Evolutionary conservation across 345 rosid species (phyloP).

Genomic region (Lepidium sativum): DNA sequence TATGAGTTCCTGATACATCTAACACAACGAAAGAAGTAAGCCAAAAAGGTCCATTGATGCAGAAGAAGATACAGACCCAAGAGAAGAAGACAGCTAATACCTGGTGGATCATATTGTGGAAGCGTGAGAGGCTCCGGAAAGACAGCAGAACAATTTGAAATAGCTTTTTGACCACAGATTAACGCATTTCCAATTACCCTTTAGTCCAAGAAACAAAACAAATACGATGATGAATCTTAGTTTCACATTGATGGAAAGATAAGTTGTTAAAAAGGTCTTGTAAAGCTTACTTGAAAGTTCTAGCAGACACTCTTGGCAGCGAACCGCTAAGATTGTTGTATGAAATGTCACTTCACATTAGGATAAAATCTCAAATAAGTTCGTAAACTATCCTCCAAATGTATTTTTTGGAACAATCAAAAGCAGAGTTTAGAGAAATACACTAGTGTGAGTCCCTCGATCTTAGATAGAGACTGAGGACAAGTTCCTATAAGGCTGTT

Average conservation of each 20-base stretch:
- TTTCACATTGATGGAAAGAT: not conserved
- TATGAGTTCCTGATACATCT: slow-evolving; percentile 50
- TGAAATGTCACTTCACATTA: slow-evolving; percentile 68
- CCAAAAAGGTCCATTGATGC: not conserved
- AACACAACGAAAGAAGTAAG: slow-evolving; percentile 13
- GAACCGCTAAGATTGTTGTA: slow-evolving; percentile 93
- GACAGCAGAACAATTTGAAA: slow-evolving; percentile 72
- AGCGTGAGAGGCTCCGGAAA: slow-evolving; percentile 91
- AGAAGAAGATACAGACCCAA: not conserved
- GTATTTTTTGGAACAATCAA: not conserved
- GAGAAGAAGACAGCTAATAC: slow-evolving; percentile 19
- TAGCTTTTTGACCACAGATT: slow-evolving; percentile 67
- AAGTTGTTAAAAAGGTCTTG: not conserved
- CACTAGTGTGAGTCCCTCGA: slow-evolving; percentile 85
- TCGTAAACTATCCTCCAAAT: not conserved
- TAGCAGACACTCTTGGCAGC: slow-evolving; percentile 80
- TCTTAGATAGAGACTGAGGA: slow-evolving; percentile 73
- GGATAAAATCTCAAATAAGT: not conserved
- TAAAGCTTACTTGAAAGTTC: slow-evolving; percentile 76
- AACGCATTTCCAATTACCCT: slow-evolving; percentile 80
- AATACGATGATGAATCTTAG: slow-evolving; percentile 5
- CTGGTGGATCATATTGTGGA: slow-evolving; percentile 63
- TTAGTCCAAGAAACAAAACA: slow-evolving; percentile 16
- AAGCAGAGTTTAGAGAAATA: slow-evolving; percentile 31
- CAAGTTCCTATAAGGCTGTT: slow-evolving; percentile 79